These are phyloP conservation scores for Monosporascus ibericus DNA, from an alignment of 2,329 filamentous ascomycete genomes.

Conservation along the genomic window DNA sequence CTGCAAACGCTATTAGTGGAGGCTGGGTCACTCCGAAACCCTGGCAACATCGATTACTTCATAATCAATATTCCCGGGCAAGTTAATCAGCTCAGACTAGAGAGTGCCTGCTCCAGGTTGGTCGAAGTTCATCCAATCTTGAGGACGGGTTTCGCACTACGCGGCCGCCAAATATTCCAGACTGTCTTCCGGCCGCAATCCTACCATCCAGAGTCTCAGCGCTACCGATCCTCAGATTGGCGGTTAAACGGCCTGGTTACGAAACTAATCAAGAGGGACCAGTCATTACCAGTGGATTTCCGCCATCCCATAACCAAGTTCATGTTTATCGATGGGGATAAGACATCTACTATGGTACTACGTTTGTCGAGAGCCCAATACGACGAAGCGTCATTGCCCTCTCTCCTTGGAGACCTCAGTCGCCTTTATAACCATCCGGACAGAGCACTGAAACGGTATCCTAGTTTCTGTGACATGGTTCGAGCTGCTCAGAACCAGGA, in stretches of 20 bases:
- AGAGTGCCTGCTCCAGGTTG: conserved; percentile 40
- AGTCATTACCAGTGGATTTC: conserved; percentile 33
- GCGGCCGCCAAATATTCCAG: conserved; percentile 42
- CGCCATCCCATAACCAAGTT: conserved; percentile 42
- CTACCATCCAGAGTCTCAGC: conserved; percentile 37
- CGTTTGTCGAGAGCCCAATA: conserved; percentile 45
- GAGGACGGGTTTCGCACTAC: conserved; percentile 46
- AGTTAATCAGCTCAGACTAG: conserved; percentile 35
- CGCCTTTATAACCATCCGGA: conserved; percentile 36
- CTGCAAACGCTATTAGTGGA: conserved; percentile 44
- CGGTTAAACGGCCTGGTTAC: conserved; percentile 32
- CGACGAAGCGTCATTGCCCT: conserved; percentile 38
- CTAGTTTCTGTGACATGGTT: conserved; percentile 43
- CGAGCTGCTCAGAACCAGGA: conserved; percentile 33
- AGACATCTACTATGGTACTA: conserved; percentile 41
- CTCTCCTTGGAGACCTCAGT: conserved; percentile 43
- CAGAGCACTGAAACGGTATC: conserved; percentile 24
- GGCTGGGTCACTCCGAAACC: conserved; percentile 36
- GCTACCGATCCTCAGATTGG: conserved; percentile 33
- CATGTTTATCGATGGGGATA: conserved; percentile 41
- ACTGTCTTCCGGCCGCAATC: conserved; percentile 33
- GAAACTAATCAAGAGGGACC: conserved; percentile 38
- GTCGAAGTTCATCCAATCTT: conserved; percentile 43
- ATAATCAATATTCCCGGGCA: conserved; percentile 41
- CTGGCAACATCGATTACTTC: conserved; percentile 42